These are phyloP conservation scores for Solanum dulcamara DNA, from an alignment of 257 asterid genomes.

Conservation along the genomic window DNA sequence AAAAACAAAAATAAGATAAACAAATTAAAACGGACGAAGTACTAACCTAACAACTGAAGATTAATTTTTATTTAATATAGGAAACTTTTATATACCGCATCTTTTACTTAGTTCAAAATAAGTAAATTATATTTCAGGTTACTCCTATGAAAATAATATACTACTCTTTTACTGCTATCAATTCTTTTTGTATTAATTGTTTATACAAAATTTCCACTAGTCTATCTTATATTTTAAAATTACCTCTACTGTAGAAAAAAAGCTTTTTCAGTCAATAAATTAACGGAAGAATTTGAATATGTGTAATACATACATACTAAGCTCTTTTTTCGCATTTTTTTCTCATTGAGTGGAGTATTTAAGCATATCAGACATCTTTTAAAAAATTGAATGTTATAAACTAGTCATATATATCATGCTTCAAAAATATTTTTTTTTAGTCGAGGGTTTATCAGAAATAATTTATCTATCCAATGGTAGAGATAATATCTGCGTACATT, in stretches of 20 bases:
- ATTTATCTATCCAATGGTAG: neutral
- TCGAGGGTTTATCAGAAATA: neutral
- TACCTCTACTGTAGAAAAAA: neutral
- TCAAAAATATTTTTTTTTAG: neutral
- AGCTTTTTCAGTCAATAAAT: neutral
- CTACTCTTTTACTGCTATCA: neutral
- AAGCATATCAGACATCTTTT: neutral
- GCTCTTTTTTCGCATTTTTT: no score
- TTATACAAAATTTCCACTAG: neutral
- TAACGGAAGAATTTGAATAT: neutral
- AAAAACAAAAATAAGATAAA: no score
- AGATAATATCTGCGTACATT: no score
- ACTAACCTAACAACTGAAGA: neutral
- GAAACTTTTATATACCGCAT: no score
- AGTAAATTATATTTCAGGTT: neutral
- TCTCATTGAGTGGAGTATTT: neutral
- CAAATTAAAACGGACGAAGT: no score
- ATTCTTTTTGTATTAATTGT: neutral
- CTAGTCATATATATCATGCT: neutral
- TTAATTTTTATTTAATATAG: neutral
- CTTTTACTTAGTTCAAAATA: neutral
- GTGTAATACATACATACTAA: no score
- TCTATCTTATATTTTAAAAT: neutral
- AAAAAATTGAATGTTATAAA: neutral
- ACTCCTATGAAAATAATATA: neutral